Evolutionary conservation across 192 early-diverging fungal genomes (phyloP).

Genomic region (Linnemannia schmuckeri): DNA sequence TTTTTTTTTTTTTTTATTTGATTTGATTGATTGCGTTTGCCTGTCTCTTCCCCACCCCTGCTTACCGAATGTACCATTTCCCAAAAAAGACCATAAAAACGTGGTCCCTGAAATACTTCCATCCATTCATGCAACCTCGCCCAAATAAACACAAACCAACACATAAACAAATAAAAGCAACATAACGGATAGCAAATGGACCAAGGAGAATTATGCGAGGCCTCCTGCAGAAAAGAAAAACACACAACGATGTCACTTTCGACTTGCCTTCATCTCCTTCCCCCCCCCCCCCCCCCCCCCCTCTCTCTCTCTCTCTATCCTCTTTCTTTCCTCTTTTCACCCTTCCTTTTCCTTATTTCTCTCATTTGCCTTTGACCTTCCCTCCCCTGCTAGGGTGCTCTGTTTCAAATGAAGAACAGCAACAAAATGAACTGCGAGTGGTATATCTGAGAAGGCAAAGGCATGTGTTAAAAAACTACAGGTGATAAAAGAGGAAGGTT

Average conservation of each 20-base stretch:
- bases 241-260: background rate
- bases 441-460: background rate
- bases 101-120: background rate
- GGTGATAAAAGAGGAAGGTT: background rate
- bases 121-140: background rate
- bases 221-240: constrained; percentile 2
- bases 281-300: too few relatives aligned
- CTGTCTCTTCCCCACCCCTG: too few relatives aligned
- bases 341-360: too few relatives aligned
- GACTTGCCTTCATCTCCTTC: background rate
- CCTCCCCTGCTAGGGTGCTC: too few relatives aligned
- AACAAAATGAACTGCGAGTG: background rate
- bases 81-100: background rate
- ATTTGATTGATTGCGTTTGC: too few relatives aligned
- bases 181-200: background rate
- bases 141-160: background rate
- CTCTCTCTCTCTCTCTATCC: too few relatives aligned
- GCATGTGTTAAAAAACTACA: background rate
- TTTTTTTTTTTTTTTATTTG: too few relatives aligned
- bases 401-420: background rate
- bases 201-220: constrained; percentile 1
- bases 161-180: background rate
- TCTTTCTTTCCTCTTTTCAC: too few relatives aligned
- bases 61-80: too few relatives aligned
- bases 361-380: too few relatives aligned